Evolutionary conservation across 2,329 filamentous ascomycete genomes (phyloP), one percentile per base, ranked within the genome.

Genomic region (Aureobasidium vineae): DNA sequence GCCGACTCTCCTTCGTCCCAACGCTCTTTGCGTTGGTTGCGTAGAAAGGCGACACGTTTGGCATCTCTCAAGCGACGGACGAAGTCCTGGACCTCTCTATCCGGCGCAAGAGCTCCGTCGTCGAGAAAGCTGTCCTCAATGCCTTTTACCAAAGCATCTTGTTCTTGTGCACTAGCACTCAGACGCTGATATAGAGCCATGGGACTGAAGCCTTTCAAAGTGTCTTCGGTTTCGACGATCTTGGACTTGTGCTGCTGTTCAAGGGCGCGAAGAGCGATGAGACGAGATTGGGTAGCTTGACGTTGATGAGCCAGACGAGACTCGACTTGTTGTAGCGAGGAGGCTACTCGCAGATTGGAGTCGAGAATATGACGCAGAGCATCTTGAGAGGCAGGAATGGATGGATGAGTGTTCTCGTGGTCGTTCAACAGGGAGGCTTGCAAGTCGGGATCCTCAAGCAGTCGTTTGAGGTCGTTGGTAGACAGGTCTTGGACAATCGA

Each of bases 1-100:
- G 13, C 94, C 94, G 40, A 98, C 94, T 71, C 94, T 28, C 94
- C 92, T 78, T 98, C 94, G 76, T 98, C 95, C 95, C 95, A 98
- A 72, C 95, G 85, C 73, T 92, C 90, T 77, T 93, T 96, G 70
- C 91, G 86, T 80, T 98, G 95, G 74, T 89, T 87, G 67, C 95
- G 84, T 64, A 93, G 81, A 74, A 95, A 96, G 69, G 89, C 88
- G 66, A 90, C 80, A 71, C 90, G 90, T 75, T 88, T 90, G 11
- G 90, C 90, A 71, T 94, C 92, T 71, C 92, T 84, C 70, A 96
- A 90, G 72, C 90, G 81, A 73, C 88, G 84, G 23, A 97, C 86
- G 87, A 95, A 98, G 68, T 98, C 94, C 1, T 84, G 82, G 31
- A 90, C 87, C 78, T 98, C 95, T 74, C 91, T 86, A 79, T 97